A percentile compares a stretch with the other conserved stretches of the same genome.
Evolutionary conservation across 257 asterid genomes (phyloP).

Genomic region (Solanum neorickii): DNA sequence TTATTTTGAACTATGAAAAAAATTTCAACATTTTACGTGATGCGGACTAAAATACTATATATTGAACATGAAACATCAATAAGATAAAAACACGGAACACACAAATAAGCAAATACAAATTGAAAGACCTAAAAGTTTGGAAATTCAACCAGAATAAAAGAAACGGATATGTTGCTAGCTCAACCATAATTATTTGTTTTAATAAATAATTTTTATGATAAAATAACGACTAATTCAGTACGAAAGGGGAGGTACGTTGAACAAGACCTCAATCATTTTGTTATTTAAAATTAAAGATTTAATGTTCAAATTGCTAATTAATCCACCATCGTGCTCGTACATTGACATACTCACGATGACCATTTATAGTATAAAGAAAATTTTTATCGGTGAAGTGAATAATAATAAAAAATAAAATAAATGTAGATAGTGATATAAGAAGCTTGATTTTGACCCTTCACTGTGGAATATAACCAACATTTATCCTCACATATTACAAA

Average conservation of each 20-base stretch:
- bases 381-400: too few relatives aligned
- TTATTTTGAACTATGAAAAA: too few relatives aligned
- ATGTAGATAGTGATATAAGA: background rate
- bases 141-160: background rate
- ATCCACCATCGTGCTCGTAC: background rate
- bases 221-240: background rate
- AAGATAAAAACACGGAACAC: background rate
- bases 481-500: background rate
- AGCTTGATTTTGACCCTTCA: background rate
- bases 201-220: background rate
- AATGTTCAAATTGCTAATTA: background rate
- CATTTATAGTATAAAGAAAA: too few relatives aligned
- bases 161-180: background rate
- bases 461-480: background rate
- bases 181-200: background rate
- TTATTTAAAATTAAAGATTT: background rate
- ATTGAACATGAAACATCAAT: background rate
- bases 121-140: background rate
- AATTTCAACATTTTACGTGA: too few relatives aligned
- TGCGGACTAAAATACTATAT: too few relatives aligned
- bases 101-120: background rate
- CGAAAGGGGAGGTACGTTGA: background rate
- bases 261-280: background rate
- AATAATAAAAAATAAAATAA: background rate
- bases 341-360: background rate